Conservation (phyloP, 306 rosid species). For the Citrullus amarus region DNA sequence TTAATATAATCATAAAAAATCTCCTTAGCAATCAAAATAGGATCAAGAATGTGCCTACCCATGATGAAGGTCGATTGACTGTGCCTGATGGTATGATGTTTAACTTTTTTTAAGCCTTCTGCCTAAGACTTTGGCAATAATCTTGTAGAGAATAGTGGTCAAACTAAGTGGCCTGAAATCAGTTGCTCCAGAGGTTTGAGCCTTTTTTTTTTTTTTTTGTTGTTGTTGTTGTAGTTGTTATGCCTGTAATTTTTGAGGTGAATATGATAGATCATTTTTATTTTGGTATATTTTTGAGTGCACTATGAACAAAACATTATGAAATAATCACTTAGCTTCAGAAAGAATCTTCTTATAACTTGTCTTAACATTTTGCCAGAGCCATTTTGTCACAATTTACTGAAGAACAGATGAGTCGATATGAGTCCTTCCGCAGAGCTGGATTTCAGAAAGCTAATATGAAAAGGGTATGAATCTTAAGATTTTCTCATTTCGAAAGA, state of each 20-base stretch:
- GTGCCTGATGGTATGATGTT: too few relatives aligned
- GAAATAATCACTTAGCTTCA: not conserved
- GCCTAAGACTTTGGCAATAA: too few relatives aligned
- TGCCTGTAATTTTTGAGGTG: not conserved
- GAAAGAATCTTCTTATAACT: not conserved
- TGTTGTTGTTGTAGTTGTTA: not conserved
- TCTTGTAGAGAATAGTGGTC: too few relatives aligned
- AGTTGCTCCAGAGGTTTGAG: too few relatives aligned
- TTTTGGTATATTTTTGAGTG: not conserved
- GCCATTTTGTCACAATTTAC: constrained; percentile 69
- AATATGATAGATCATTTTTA: not conserved
- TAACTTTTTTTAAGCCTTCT: too few relatives aligned
- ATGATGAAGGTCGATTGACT: too few relatives aligned
- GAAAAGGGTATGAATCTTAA: constrained; percentile 51
- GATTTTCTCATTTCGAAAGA: not conserved
- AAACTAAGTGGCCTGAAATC: too few relatives aligned
- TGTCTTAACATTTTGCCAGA: constrained; percentile 26
- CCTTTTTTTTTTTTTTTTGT: too few relatives aligned
- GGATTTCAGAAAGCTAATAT: constrained; percentile 88
- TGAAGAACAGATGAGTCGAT: constrained; percentile 88
- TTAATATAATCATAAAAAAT: too few relatives aligned
- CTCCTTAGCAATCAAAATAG: too few relatives aligned
- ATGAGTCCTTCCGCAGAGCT: constrained; percentile 85
- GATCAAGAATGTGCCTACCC: too few relatives aligned
- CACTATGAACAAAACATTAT: not conserved